Conservation (phyloP, 2,329 filamentous ascomycete genomes). For the Hypomyces perniciosus region DNA sequence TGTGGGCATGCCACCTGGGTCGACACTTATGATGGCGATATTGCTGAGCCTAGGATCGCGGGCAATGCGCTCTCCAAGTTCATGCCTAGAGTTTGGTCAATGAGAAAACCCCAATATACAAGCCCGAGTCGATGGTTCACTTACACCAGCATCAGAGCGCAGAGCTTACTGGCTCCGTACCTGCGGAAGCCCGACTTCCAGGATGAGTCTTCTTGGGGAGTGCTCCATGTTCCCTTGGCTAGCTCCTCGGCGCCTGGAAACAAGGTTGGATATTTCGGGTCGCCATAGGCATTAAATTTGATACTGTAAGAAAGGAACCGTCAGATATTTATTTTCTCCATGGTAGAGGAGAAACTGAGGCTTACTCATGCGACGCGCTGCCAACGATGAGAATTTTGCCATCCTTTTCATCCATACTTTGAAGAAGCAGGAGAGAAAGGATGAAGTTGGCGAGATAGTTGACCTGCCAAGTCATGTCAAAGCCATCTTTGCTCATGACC, state of each 20-base stretch:
- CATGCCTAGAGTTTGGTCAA: conserved; percentile 13
- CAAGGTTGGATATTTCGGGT: conserved; percentile 20
- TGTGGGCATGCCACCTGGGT: conserved; percentile 33
- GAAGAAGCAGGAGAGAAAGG: conserved; percentile 24
- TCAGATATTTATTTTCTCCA: not conserved
- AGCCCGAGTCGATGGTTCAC: not conserved
- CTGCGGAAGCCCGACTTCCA: conserved; percentile 26
- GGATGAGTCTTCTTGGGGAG: conserved; percentile 23
- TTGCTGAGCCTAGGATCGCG: conserved; percentile 28
- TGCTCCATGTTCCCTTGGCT: conserved; percentile 30
- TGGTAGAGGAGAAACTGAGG: not conserved
- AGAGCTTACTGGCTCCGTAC: conserved; percentile 36
- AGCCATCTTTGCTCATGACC: conserved; percentile 25
- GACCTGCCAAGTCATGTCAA: conserved; percentile 28
- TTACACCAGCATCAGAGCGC: conserved; percentile 31
- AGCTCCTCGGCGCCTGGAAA: conserved; percentile 26
- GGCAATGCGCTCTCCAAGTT: conserved; percentile 29
- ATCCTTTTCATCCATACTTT: conserved; percentile 26
- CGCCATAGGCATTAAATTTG: conserved; percentile 23
- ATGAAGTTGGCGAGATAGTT: conserved; percentile 29
- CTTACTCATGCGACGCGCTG: conserved; percentile 31
- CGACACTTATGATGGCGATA: conserved; percentile 31
- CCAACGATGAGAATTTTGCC: conserved; percentile 26
- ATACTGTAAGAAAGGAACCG: conserved; percentile 16
- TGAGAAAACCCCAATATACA: too few species aligned